A percentile compares a stretch with the other conserved stretches of the same genome.
These are phyloP conservation scores for Cyberlindnera nakhonratchasimensis DNA, from an alignment of 805 yeast genomes.

Conservation along the genomic window DNA sequence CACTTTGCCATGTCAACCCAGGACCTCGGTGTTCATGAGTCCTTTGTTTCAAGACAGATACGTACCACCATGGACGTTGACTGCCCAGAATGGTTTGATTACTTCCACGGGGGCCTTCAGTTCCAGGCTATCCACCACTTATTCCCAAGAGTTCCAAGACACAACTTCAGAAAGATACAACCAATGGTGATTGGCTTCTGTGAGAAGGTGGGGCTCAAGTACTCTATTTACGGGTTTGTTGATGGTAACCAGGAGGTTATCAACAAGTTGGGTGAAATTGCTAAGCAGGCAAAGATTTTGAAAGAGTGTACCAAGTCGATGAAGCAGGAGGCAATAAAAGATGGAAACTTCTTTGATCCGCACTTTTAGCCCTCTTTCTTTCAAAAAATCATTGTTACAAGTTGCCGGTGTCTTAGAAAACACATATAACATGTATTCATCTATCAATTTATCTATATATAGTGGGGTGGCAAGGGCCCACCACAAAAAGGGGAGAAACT, in stretches of 20 bases:
- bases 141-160: conserved; percentile 87
- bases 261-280: conserved; percentile 66
- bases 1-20: conserved; percentile 94
- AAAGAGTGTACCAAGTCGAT: conserved; percentile 67
- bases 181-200: conserved; percentile 71
- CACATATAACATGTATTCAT: background rate
- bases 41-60: conserved; percentile 74
- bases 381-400: background rate
- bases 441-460: background rate
- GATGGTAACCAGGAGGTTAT: conserved; percentile 74
- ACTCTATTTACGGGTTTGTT: conserved; percentile 81
- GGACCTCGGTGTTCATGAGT: conserved; percentile 76
- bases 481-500: too few species aligned
- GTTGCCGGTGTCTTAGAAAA: background rate
- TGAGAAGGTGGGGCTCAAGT: conserved; percentile 67
- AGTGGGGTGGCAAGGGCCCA: too few species aligned
- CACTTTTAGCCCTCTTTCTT: background rate
- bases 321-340: conserved; percentile 45
- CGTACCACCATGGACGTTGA: conserved; percentile 95
- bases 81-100: conserved; percentile 91
- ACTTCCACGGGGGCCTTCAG: conserved; percentile 87
- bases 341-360: conserved; percentile 23
- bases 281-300: conserved; percentile 73
- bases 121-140: conserved; percentile 89
- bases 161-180: conserved; percentile 76